Percentiles rank a stretch among this genome's conserved stretches.
phyloP scores from a whole-genome alignment of 352 stramenopile genomes.

The Phytophthora colocasiae region DNA sequence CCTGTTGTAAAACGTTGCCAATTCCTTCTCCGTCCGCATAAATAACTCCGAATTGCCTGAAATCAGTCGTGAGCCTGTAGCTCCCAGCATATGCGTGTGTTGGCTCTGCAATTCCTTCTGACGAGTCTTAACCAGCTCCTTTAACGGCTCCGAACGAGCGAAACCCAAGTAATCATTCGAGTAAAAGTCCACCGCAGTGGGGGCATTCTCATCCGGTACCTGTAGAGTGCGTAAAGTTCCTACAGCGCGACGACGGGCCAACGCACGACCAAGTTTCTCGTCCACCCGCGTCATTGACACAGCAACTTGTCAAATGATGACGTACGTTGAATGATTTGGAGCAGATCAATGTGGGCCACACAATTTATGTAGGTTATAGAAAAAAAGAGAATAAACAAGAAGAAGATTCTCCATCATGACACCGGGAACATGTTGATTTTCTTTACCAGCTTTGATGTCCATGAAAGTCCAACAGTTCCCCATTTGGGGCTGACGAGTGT shows the following conservation, averaged over 20 bases:
- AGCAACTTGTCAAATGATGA: constrained; percentile 18
- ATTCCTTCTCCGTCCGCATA: constrained; percentile 87
- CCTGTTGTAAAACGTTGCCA: constrained; percentile 90
- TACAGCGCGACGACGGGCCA: constrained; percentile 45
- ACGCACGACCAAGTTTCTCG: constrained; percentile 35
- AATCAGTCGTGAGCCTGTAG: constrained; percentile 95
- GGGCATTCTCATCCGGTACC: constrained; percentile 27
- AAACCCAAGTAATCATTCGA: constrained; percentile 98
- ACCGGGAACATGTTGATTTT: too few relatives aligned
- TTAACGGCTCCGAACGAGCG: constrained; percentile 71
- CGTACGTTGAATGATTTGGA: background rate
- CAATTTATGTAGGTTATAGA: too few relatives aligned
- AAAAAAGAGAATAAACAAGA: too few relatives aligned
- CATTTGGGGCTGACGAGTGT: too few relatives aligned
- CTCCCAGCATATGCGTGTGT: constrained; percentile 33
- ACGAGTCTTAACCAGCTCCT: constrained; percentile 50
- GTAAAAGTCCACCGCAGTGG: constrained; percentile 91
- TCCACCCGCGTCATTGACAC: constrained; percentile 34
- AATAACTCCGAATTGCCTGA: constrained; percentile 93
- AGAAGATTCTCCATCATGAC: too few relatives aligned
- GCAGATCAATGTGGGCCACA: background rate
- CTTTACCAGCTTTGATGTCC: too few relatives aligned
- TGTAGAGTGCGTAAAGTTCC: constrained; percentile 67
- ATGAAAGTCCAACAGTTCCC: too few relatives aligned
- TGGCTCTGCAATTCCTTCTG: constrained; percentile 48